Evolutionary conservation across 2,329 filamentous ascomycete species (phyloP).

Genomic region (Aspergillus latus): DNA sequence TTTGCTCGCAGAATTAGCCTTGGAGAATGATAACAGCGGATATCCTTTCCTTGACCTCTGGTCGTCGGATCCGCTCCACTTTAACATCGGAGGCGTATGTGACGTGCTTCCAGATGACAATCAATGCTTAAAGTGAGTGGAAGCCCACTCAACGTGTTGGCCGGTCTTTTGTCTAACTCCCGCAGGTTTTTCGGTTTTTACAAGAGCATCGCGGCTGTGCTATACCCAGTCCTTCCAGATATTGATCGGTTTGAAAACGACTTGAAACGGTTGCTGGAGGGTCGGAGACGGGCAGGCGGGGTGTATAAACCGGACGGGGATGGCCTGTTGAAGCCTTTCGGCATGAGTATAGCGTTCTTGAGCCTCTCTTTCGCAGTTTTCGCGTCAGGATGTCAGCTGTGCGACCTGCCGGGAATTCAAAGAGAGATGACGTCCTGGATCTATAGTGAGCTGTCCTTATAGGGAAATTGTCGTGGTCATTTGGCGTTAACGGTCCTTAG

Average conservation of each 20-base stretch:
- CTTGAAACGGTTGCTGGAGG: slow-evolving; percentile 52
- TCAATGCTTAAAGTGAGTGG: slow-evolving; percentile 44
- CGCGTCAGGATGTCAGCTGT: slow-evolving; percentile 62
- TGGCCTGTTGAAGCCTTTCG: slow-evolving; percentile 55
- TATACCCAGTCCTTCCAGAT: slow-evolving; percentile 59
- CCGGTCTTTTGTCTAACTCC: slow-evolving; percentile 4
- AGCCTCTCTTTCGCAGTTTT: slow-evolving; percentile 62
- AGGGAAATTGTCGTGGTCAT: background rate
- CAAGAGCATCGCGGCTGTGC: slow-evolving; percentile 55
- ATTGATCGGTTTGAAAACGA: slow-evolving; percentile 52
- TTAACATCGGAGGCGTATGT: slow-evolving; percentile 56
- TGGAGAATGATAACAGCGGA: slow-evolving; percentile 61
- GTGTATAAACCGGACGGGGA: slow-evolving; percentile 46
- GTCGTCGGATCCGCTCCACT: slow-evolving; percentile 59
- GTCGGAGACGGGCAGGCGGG: slow-evolving; percentile 45
- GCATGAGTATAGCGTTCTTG: slow-evolving; percentile 59
- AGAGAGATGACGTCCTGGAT: slow-evolving; percentile 64
- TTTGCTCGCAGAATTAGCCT: slow-evolving; percentile 58
- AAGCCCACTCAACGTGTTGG: background rate
- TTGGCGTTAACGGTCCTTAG: slow-evolving; percentile 36
- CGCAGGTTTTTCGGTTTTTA: slow-evolving; percentile 54
- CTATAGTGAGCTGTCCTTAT: slow-evolving; percentile 49
- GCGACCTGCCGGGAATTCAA: slow-evolving; percentile 56
- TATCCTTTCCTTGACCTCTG: slow-evolving; percentile 64
- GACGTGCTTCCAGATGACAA: slow-evolving; percentile 57